phyloP scores from a whole-genome alignment of 768 basidiomycete genomes.

The Boletus rubroflammeus region DNA sequence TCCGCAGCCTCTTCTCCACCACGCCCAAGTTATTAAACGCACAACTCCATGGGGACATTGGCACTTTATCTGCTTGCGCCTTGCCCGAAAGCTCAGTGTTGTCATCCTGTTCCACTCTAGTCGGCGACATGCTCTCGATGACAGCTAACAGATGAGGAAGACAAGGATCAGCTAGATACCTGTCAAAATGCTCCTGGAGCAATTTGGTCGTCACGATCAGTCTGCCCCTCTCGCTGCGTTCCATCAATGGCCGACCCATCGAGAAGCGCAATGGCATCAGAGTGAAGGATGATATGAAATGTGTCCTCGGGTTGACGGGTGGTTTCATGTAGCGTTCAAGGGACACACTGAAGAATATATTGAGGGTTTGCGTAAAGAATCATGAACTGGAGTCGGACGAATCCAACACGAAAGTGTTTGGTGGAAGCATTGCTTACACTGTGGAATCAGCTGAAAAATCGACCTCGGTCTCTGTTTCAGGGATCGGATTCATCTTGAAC shows the following conservation, averaged over 20 bases:
- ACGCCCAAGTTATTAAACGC: conserved; percentile 14
- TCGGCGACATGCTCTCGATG: not conserved
- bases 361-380: not conserved
- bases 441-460: conserved; percentile 10
- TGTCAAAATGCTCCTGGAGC: conserved; percentile 12
- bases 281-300: conserved; percentile 15
- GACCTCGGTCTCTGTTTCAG: conserved; percentile 8
- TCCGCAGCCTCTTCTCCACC: conserved; percentile 11
- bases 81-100: not conserved
- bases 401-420: too few species aligned
- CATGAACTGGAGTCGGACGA: not conserved
- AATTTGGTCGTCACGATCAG: conserved; percentile 10
- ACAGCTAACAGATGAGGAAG: conserved; percentile 10
- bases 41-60: not conserved
- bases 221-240: conserved; percentile 6
- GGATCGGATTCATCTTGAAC: conserved; percentile 20
- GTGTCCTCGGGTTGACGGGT: conserved; percentile 16
- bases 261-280: conserved; percentile 17
- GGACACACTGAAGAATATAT: conserved; percentile 1
- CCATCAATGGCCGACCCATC: conserved; percentile 9
- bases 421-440: conserved; percentile 6
- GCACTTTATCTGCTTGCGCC: not conserved
- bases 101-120: not conserved
- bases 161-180: conserved; percentile 14
- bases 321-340: conserved; percentile 20